Conservation (phyloP, 306 rosid genomes). For the Lablab purpureus region DNA sequence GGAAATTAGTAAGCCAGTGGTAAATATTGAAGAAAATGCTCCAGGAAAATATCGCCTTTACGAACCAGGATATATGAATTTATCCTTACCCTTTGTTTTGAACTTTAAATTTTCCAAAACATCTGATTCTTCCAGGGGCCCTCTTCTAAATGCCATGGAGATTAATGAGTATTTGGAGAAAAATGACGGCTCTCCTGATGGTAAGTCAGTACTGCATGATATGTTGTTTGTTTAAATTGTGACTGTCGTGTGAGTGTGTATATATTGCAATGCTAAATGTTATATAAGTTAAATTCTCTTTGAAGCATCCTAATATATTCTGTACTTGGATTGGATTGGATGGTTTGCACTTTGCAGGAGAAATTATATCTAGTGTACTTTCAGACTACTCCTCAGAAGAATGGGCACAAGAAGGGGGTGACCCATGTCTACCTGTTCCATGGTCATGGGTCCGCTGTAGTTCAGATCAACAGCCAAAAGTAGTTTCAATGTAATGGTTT, state of each 20-base stretch:
- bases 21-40: slow-evolving; percentile 95
- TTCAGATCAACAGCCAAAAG: slow-evolving; percentile 79
- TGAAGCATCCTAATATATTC: slow-evolving; percentile 36
- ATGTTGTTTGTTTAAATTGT: slow-evolving; percentile 16
- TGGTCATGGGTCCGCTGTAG: slow-evolving; percentile 97
- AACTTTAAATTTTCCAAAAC: slow-evolving; percentile 81
- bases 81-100: slow-evolving; percentile 86
- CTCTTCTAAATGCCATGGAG: slow-evolving; percentile 96
- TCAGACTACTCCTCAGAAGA: slow-evolving; percentile 68
- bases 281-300: slow-evolving; percentile 15
- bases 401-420: slow-evolving; percentile 94
- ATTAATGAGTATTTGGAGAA: slow-evolving; percentile 82
- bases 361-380: slow-evolving; percentile 61
- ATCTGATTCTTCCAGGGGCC: slow-evolving; percentile 84
- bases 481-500: slow-evolving; percentile 76
- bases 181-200: slow-evolving; percentile 82
- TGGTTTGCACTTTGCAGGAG: slow-evolving; percentile 72
- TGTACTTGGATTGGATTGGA: slow-evolving; percentile 48
- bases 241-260: neutral
- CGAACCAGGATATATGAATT: slow-evolving; percentile 82
- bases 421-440: slow-evolving; percentile 95
- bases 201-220: slow-evolving; percentile 51
- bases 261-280: slow-evolving; percentile 13
- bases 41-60: slow-evolving; percentile 86
- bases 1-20: slow-evolving; percentile 79